Percentiles rank a stretch among this genome's conserved stretches.
These are phyloP conservation scores for Saksenaea oblongispora DNA, from an alignment of 371 early-diverging fungal genomes.

Conservation along the genomic window DNA sequence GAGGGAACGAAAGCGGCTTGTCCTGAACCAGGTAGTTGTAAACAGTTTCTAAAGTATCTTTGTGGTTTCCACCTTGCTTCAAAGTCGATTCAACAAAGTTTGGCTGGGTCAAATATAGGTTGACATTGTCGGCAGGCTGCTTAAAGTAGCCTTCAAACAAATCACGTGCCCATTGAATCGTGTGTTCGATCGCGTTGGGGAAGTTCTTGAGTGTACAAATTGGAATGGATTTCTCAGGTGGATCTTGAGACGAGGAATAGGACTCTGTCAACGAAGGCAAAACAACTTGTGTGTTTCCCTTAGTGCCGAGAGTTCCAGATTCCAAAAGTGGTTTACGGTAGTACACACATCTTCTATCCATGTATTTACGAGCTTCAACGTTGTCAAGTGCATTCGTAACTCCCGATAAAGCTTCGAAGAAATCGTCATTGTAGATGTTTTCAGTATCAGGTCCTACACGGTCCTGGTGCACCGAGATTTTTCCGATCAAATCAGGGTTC, in stretches of 20 bases:
- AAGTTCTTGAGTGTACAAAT: conserved; percentile 99
- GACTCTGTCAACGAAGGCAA: conserved; percentile 97
- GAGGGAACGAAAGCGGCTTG: conserved; percentile 84
- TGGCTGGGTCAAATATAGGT: conserved; percentile 84
- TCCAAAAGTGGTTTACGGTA: conserved; percentile 96
- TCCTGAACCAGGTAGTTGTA: conserved; percentile 72
- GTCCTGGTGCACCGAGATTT: conserved; percentile 88
- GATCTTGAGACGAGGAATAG: conserved; percentile 98
- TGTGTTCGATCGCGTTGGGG: conserved; percentile 99
- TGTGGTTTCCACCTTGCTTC: conserved; percentile 82
- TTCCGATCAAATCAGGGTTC: conserved; percentile 88
- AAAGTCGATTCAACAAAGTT: conserved; percentile 78
- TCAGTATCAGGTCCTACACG: conserved; percentile 98
- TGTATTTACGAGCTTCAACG: conserved; percentile 97
- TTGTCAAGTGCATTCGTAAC: conserved; percentile 99
- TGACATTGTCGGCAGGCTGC: conserved; percentile 92
- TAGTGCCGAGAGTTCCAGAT: conserved; percentile 99
- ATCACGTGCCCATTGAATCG: conserved; percentile 99
- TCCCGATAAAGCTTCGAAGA: conserved; percentile 88
- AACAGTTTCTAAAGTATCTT: conserved; percentile 75
- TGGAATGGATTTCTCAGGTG: conserved; percentile 99
- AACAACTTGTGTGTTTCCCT: conserved; percentile 99
- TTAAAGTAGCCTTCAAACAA: conserved; percentile 96
- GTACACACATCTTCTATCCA: conserved; percentile 98
- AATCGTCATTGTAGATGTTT: conserved; percentile 92